These are phyloP conservation scores for Arachnomyces sp. DNA, from an alignment of 2,329 filamentous ascomycete species.

Conservation along the genomic window DNA sequence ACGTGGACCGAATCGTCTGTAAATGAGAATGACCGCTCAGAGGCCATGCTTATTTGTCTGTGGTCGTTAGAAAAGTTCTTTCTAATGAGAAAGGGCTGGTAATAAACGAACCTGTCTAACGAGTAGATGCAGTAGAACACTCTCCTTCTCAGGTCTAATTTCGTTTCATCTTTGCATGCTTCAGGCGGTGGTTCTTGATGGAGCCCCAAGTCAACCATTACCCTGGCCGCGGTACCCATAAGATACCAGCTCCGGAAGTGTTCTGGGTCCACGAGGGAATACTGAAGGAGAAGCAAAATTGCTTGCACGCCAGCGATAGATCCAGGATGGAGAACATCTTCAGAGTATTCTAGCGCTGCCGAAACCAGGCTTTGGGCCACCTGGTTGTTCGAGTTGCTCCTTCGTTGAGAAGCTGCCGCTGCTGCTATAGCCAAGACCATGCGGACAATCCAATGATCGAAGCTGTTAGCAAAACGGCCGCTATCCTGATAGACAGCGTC, in stretches of 20 bases:
- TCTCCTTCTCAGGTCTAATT: constrained; percentile 67
- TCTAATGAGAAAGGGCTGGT: neutral
- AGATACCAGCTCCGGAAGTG: constrained; percentile 94
- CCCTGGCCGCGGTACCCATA: constrained; percentile 80
- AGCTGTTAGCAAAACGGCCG: constrained; percentile 50
- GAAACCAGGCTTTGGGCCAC: constrained; percentile 51
- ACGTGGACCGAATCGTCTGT: constrained; percentile 83
- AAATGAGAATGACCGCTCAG: constrained; percentile 84
- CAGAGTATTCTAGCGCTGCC: constrained; percentile 66
- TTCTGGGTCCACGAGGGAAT: constrained; percentile 78
- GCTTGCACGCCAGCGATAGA: constrained; percentile 81
- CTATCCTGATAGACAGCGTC: constrained; percentile 73
- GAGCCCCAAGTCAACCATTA: constrained; percentile 79
- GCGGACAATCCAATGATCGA: constrained; percentile 78
- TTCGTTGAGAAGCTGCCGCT: constrained; percentile 59
- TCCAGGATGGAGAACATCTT: constrained; percentile 76
- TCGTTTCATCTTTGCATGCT: constrained; percentile 56
- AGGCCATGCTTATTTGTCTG: constrained; percentile 79
- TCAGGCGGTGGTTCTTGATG: constrained; percentile 81
- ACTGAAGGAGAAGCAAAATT: constrained; percentile 75
- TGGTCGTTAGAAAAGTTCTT: constrained; percentile 14
- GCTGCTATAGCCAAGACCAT: constrained; percentile 83
- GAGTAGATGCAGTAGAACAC: constrained; percentile 89
- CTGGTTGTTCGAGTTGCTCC: constrained; percentile 55
- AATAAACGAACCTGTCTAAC: constrained; percentile 61